Base-by-base conservation (phyloP, 1,284 basidiomycete genomes). In the Spongispora temasekensis region DNA sequence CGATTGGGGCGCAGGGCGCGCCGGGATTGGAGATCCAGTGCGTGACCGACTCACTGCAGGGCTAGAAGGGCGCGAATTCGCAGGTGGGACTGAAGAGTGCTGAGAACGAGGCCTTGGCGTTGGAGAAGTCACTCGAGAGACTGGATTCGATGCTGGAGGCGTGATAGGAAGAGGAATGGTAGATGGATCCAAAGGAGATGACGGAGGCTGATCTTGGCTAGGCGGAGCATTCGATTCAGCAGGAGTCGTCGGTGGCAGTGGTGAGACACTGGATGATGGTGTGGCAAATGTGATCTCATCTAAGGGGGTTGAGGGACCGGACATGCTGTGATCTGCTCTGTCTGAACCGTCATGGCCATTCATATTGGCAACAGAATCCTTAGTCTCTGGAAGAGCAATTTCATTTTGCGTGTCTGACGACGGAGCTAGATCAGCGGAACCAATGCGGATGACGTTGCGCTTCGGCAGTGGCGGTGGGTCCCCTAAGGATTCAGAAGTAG, bases 391-490 rank as follows among this genome's bases (percentile, higher is more conserved):
- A 25, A 48, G n/a, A 5, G 8, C 3, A 28, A 19, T 10, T 12
- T 27, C 58, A 3, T 53, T 52, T 30, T 56, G 60, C 19, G 23
- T 42, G 23, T 8, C n/a, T 42, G 57, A 42, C 10, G 35, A 34
- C 3, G 35, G 28, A n/a, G 40, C 32, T 27, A 28, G 23, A 19
- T 66, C 68, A 2, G 46, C 34, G 6, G 44, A 13, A 13, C 5
- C 54, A 21, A 6, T 25, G 0, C 52, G 68, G n/a, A 57, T 48
- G 13, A 37, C 48, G 17, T 57, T 64, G 52, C 67, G 73, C 58
- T 61, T 74, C 21, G 74, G 71, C 21, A 64, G 71, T 31, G 68
- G 72, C 27, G 70, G 74, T 21, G 65, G 71, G 61, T 59, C 60
- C 21, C 62, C 67, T 17, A 27, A n/a, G n/a, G 8, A 50, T 48